Evolutionary conservation across 2,329 filamentous ascomycete genomes (phyloP).

Genomic region (Nakataea oryzae): DNA sequence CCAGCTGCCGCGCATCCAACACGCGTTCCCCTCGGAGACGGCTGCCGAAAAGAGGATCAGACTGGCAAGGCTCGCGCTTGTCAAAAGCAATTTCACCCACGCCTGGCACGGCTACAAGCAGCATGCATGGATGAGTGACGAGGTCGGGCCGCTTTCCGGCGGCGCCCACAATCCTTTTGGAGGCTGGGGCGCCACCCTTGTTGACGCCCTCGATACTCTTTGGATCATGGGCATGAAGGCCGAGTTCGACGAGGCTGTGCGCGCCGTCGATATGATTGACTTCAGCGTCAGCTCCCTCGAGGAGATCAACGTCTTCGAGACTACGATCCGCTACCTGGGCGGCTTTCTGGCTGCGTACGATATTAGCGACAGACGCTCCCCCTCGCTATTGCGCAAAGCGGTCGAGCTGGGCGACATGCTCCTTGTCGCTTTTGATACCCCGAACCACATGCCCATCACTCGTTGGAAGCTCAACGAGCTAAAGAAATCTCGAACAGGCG

Average conservation of each 20-base stretch:
- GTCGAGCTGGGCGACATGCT: constrained; percentile 43
- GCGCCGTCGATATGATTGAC: constrained; percentile 39
- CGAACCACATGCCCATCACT: constrained; percentile 38
- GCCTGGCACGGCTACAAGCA: constrained; percentile 34
- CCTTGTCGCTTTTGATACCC: constrained; percentile 42
- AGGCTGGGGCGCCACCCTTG: constrained; percentile 53
- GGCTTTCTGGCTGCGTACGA: constrained; percentile 42
- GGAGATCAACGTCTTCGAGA: constrained; percentile 51
- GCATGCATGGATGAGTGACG: constrained; percentile 37
- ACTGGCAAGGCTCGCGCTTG: constrained; percentile 19
- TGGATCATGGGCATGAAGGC: constrained; percentile 48
- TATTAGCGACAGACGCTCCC: constrained; percentile 27
- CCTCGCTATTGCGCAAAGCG: constrained; percentile 34
- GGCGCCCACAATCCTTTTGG: constrained; percentile 32
- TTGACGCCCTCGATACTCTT: constrained; percentile 52
- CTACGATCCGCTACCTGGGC: constrained; percentile 45
- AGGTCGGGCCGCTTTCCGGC: constrained; percentile 32
- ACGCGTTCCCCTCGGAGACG: constrained; percentile 17
- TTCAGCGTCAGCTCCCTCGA: constrained; percentile 35
- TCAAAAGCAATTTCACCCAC: constrained; percentile 21
- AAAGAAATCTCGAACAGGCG: constrained; percentile 22
- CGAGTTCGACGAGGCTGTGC: constrained; percentile 43
- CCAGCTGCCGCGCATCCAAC: constrained; percentile 24
- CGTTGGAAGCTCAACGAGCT: constrained; percentile 29
- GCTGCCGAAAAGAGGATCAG: constrained; percentile 13